These are phyloP conservation scores for Pleodorina starrii DNA, from an alignment of 139 green algal species.

Conservation along the genomic window DNA sequence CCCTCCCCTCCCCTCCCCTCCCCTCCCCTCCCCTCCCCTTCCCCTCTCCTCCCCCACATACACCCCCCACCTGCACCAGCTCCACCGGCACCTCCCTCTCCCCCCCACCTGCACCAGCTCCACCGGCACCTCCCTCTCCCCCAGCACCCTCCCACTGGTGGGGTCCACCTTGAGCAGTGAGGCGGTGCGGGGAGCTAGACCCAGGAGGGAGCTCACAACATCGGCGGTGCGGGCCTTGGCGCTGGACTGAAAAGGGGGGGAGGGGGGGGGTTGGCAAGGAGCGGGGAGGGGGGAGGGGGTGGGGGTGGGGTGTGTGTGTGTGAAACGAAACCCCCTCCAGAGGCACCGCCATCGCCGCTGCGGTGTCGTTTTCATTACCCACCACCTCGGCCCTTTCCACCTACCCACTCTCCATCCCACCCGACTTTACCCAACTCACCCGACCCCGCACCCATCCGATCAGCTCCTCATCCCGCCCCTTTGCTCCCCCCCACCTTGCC, in stretches of 20 bases:
- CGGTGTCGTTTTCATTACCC: too few species aligned
- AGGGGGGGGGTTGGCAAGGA: too few species aligned
- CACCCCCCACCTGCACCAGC: conserved; percentile 86
- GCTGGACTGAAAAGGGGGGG: neutral
- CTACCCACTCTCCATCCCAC: too few species aligned
- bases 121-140: conserved; percentile 82
- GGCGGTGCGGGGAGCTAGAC: conserved; percentile 84
- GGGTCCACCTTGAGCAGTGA: conserved; percentile 78
- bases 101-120: conserved; percentile 84
- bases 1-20: too few species aligned
- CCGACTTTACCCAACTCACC: neutral
- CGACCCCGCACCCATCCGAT: neutral
- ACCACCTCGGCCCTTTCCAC: too few species aligned
- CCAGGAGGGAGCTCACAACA: conserved; percentile 87
- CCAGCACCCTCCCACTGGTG: conserved; percentile 53
- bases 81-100: conserved; percentile 83
- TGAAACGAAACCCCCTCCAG: too few species aligned
- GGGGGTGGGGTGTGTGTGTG: too few species aligned
- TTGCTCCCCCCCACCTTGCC: too few species aligned
- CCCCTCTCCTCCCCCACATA: too few species aligned
- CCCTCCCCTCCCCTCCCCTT: too few species aligned
- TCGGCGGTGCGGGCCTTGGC: conserved; percentile 70
- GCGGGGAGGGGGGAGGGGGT: too few species aligned
- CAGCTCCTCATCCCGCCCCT: neutral
- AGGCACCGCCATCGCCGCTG: too few species aligned